Base-by-base conservation (phyloP, 148 eudicot genomes). In the Rhododendron williamsianum region DNA sequence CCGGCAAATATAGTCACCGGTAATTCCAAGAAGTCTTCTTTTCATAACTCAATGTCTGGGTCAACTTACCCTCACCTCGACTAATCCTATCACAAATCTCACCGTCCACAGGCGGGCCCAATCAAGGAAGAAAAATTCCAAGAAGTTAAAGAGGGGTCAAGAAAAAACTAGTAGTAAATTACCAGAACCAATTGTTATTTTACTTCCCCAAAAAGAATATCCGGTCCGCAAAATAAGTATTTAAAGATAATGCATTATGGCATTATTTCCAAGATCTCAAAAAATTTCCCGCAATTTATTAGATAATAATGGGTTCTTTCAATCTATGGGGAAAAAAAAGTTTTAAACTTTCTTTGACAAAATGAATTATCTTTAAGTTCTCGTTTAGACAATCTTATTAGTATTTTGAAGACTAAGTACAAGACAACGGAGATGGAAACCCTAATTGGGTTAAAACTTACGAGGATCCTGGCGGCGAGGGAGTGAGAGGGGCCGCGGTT, bases 381-480 rank as follows among this genome's bases (percentile, higher is more conserved):
- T 23, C 15, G 21, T 80, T 33, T 48, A 7, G 5, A 35, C 45
- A 41, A 51, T 51, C 52, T 41, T 41, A 41, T 49, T 49, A 9
- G 52, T 12, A 60, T n/a, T 82, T 65, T 3, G 16, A 35, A 81
- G 12, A 35, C 30, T 12, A 56, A 35, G 5, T 13, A 41, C n/a
- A 19, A 13, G 82, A 65, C 6, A 82, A 67, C 6, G 60, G 30
- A 69, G 80, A 84, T 73, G 69, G 46, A 52, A 49, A 52, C 30
- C 49, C 13, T 46, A 27, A 80, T 3, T 52, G 4, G 6, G 2
- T 16, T 9, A 3, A 4, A 58, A 82, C 98, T 86, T 81, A 95
- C 98, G 67, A 95, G 93, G 87, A 95, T 93, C 43, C 97, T 90
- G 12, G 97, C 95, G 82, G 98, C 97, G 85, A 95, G 95, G 43